These are phyloP conservation scores for Physaria fendleri DNA, from an alignment of 345 rosid genomes.

Conservation along the genomic window DNA sequence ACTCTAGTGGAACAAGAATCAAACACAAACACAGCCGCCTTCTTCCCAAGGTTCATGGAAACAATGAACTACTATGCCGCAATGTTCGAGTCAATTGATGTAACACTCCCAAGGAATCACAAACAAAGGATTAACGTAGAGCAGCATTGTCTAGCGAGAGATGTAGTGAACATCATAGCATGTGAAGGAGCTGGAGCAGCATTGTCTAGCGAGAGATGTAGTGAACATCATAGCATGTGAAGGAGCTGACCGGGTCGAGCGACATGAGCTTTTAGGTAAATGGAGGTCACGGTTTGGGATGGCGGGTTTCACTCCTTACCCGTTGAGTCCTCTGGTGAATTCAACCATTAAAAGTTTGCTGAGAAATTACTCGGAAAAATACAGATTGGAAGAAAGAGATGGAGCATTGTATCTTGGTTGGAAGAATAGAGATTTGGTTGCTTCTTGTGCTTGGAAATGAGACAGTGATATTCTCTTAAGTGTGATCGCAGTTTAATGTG, in stretches of 20 bases:
- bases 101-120: constrained; percentile 62
- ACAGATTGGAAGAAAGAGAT: constrained; percentile 77
- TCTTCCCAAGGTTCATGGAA: constrained; percentile 79
- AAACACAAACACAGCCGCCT: constrained; percentile 93
- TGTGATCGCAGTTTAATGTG: constrained; percentile 8
- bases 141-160: constrained; percentile 95
- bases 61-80: constrained; percentile 73
- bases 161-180: constrained; percentile 84
- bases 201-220: constrained; percentile 87
- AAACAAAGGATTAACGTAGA: constrained; percentile 89
- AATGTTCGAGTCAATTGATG: constrained; percentile 90
- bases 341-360: constrained; percentile 62
- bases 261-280: constrained; percentile 84
- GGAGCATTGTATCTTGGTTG: constrained; percentile 88
- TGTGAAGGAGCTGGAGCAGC: constrained; percentile 94
- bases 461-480: background rate
- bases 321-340: constrained; percentile 75
- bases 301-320: constrained; percentile 82
- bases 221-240: constrained; percentile 93
- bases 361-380: constrained; percentile 51
- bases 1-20: constrained; percentile 97
- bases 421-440: constrained; percentile 87
- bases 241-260: constrained; percentile 77
- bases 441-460: constrained; percentile 87
- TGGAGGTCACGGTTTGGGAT: constrained; percentile 77